Evolutionary conservation across 1,139 yeast genomes (phyloP), one percentile per base, ranked within the genome.

Genomic region (Taphrina wiesneri): DNA sequence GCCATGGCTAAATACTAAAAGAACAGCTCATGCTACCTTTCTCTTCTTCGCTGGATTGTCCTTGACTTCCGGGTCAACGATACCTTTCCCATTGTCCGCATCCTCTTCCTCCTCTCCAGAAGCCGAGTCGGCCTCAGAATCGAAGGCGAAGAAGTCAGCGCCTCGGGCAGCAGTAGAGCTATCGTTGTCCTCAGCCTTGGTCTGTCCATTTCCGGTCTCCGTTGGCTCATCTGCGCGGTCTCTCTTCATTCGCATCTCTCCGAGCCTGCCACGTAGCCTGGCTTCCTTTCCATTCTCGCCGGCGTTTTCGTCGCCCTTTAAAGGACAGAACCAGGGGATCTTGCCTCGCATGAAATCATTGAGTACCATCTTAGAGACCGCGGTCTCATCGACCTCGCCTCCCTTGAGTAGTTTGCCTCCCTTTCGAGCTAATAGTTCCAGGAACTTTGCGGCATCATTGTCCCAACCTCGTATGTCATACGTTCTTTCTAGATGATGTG

Each of bases 261-360:
- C 65, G 3, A 62, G 54, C 17, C 65, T 34, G 19, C 65, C 65
- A 19, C 65, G 60, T 39, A 62, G 41, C 2, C 60, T 43, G 5
- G 65, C 60, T 41, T 62, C 65, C 13, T 32, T 45, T 46, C 60
- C 41, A 11, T 53, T 62, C 51, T 62, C 65, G 4, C 65, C 65
- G 19, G 56, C 57, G 32, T 62, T 53, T 15, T 62, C 46, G 68
- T 72, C 36, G 62, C 78, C 80, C 17, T 98, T 98, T 56, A 99
- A 98, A 41, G 95, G 86, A 39, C 90, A 90, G 76, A 93, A 93
- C 99, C 99, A 93, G 26, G 99, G 99, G 67, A 93, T 91, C 75
- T 91, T 90, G 69, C 99, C 99, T 77, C 99, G 85, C 78, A 90
- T 93, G 80, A 93, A 93, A 76, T 93, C 99, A 73, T 90, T 91